Evolutionary conservation across 208 protist genomes (phyloP).

Genomic region (Trypanosoma avium): DNA sequence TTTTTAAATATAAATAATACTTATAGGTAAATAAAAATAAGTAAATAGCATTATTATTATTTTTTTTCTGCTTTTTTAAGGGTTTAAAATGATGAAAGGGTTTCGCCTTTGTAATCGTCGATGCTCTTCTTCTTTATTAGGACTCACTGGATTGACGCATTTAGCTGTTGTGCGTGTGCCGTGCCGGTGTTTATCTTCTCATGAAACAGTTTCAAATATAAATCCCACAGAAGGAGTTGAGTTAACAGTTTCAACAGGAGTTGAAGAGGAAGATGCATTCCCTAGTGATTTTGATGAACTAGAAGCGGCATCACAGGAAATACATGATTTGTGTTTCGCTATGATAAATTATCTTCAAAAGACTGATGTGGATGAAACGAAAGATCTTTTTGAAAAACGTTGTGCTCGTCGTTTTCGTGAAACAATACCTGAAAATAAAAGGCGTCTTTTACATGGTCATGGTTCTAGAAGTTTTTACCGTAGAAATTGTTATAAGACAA

Average conservation of each 20-base stretch:
- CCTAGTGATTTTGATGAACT: slow-evolving; percentile 85
- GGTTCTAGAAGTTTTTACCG: slow-evolving; percentile 39
- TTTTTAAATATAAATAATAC: no score
- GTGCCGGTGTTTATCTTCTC: background rate
- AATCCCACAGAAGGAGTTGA: background rate
- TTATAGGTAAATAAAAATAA: no score
- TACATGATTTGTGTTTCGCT: slow-evolving; percentile 85
- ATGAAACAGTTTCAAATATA: background rate
- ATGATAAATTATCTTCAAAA: slow-evolving; percentile 78
- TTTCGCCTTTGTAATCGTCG: slow-evolving; percentile 1
- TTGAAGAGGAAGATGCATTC: slow-evolving; percentile 27
- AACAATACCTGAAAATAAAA: slow-evolving; percentile 67
- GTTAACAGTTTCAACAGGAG: no score
- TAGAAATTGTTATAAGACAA: slow-evolving; percentile 60
- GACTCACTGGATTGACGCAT: background rate
- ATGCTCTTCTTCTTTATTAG: no score
- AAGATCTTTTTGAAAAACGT: slow-evolving; percentile 65
- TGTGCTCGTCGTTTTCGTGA: slow-evolving; percentile 69
- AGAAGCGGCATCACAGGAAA: slow-evolving; percentile 88
- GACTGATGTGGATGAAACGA: slow-evolving; percentile 59
- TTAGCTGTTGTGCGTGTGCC: background rate
- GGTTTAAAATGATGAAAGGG: background rate
- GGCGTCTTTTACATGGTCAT: slow-evolving; percentile 69
- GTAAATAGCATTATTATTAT: no score
- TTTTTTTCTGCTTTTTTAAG: background rate